Conservation (phyloP, 139 green algal genomes). For the Tetraselmis striata region DNA sequence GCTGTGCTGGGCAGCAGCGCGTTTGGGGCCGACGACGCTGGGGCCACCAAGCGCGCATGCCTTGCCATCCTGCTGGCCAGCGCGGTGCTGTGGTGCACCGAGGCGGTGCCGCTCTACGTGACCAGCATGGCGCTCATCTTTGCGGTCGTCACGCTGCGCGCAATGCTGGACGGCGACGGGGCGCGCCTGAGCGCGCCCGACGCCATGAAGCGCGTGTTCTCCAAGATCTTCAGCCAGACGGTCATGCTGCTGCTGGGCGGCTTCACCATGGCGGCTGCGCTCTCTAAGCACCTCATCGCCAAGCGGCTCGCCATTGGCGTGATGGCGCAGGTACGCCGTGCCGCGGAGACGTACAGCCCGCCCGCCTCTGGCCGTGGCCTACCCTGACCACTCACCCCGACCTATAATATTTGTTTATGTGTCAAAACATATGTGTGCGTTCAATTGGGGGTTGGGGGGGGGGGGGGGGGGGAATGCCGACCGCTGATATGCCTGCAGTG, state of each 20-base stretch:
- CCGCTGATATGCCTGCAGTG: no score
- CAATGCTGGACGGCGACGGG: slow-evolving; percentile 36
- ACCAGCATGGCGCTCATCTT: slow-evolving; percentile 58
- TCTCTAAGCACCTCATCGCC: slow-evolving; percentile 70
- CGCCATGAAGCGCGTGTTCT: slow-evolving; percentile 64
- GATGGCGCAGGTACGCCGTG: slow-evolving; percentile 39
- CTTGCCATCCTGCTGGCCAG: slow-evolving; percentile 55
- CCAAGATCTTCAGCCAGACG: slow-evolving; percentile 39
- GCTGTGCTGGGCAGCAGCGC: not conserved
- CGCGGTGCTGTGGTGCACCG: slow-evolving; percentile 56
- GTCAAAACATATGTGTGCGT: no score
- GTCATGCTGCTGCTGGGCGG: slow-evolving; percentile 73
- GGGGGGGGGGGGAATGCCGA: no score
- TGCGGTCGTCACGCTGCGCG: slow-evolving; percentile 36
- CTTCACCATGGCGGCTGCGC: slow-evolving; percentile 61
- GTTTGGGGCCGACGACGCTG: not conserved
- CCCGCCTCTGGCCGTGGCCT: no score
- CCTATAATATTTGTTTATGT: no score
- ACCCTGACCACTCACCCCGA: no score
- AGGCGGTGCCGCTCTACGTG: slow-evolving; percentile 63
- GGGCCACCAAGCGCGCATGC: slow-evolving; percentile 21
- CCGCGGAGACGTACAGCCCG: no score
- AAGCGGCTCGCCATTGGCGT: slow-evolving; percentile 44
- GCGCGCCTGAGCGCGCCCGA: slow-evolving; percentile 35
- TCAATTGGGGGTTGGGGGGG: no score